These are phyloP conservation scores for Pichia sp. DNA, from an alignment of 1,139 yeast genomes.

Conservation along the genomic window DNA sequence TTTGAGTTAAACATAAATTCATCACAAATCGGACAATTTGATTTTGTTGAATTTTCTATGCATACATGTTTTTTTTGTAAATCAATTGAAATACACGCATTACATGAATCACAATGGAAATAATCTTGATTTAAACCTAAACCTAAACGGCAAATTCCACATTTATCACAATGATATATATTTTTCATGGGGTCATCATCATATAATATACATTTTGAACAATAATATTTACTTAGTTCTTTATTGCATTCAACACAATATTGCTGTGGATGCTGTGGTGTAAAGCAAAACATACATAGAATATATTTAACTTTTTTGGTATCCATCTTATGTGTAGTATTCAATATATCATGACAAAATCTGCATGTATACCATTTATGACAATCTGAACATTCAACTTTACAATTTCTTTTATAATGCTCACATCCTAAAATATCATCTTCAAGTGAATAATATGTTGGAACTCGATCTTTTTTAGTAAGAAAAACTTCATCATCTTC, in stretches of 20 bases:
- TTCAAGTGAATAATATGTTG: slow-evolving; percentile 44
- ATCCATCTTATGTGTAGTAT: slow-evolving; percentile 53
- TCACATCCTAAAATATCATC: slow-evolving; percentile 59
- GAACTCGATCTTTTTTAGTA: slow-evolving; percentile 42
- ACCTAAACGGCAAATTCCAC: slow-evolving; percentile 90
- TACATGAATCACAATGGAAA: slow-evolving; percentile 87
- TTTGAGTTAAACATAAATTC: slow-evolving; percentile 88
- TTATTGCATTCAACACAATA: slow-evolving; percentile 61
- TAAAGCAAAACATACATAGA: slow-evolving; percentile 72
- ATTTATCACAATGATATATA: slow-evolving; percentile 85
- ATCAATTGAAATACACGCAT: slow-evolving; percentile 80
- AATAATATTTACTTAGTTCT: slow-evolving; percentile 69
- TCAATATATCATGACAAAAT: slow-evolving; percentile 70
- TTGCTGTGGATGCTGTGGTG: slow-evolving; percentile 68
- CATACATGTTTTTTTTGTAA: slow-evolving; percentile 74
- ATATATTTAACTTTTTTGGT: slow-evolving; percentile 60
- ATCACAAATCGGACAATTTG: slow-evolving; percentile 89
- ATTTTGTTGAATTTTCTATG: slow-evolving; percentile 79
- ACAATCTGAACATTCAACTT: slow-evolving; percentile 74
- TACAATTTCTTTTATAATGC: slow-evolving; percentile 81
- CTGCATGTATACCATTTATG: slow-evolving; percentile 73
- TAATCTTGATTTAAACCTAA: slow-evolving; percentile 82
- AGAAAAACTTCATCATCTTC: slow-evolving; percentile 34
- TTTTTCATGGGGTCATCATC: slow-evolving; percentile 76
- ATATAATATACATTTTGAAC: slow-evolving; percentile 71